Percentiles rank a stretch among this genome's conserved stretches.
phyloP scores from a whole-genome alignment of 352 stramenopile genomes.

The Phytophthora cajani region DNA sequence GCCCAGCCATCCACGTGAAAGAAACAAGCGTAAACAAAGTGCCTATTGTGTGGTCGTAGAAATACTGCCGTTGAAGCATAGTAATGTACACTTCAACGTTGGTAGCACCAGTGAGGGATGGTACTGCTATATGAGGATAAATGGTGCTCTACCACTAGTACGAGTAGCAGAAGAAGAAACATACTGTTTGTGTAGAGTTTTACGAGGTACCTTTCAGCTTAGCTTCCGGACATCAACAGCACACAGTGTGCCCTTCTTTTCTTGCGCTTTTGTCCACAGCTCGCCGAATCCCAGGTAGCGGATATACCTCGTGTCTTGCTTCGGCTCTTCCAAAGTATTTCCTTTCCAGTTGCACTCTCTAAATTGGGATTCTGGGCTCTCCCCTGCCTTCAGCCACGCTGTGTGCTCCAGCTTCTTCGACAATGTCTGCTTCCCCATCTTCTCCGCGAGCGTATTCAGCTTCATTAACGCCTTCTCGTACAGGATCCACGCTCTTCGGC shows the following conservation, averaged over 20 bases:
- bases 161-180: too few relatives aligned
- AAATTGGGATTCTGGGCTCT: background rate
- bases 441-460: constrained; percentile 11
- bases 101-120: too few relatives aligned
- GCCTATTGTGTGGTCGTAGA: too few relatives aligned
- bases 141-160: too few relatives aligned
- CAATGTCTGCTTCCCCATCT: background rate
- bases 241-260: constrained; percentile 10
- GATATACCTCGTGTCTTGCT: background rate
- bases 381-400: constrained; percentile 6
- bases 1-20: too few relatives aligned
- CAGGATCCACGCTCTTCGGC: constrained; percentile 8
- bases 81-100: too few relatives aligned
- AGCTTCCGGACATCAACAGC: too few relatives aligned
- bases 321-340: background rate
- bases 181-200: too few relatives aligned
- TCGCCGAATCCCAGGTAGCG: constrained; percentile 19
- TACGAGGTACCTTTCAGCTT: background rate
- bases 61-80: too few relatives aligned
- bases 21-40: too few relatives aligned
- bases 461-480: background rate
- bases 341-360: constrained; percentile 7
- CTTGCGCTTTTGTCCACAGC: constrained; percentile 8
- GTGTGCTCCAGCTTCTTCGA: constrained; percentile 7
- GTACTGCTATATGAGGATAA: too few relatives aligned